These are phyloP conservation scores for Trametes hirsuta DNA, from an alignment of 1,284 basidiomycete genomes.

Conservation along the genomic window DNA sequence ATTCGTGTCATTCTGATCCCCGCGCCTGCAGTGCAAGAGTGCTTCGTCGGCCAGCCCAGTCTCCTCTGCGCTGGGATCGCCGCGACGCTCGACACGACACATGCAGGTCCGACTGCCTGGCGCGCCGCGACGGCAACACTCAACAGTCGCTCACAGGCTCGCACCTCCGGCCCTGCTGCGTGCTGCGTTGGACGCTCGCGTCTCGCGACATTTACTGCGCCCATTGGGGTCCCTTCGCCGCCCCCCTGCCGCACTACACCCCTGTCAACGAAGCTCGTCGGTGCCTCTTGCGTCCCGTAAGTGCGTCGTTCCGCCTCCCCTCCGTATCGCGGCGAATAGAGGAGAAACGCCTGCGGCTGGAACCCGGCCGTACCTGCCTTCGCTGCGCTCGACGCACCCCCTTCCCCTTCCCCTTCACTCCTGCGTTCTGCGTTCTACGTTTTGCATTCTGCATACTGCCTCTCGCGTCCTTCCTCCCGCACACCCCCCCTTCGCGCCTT, in stretches of 20 bases:
- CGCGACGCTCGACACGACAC: neutral
- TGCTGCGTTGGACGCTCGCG: neutral
- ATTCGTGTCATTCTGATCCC: neutral
- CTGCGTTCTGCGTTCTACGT: neutral
- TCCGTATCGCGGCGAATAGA: conserved; percentile 14
- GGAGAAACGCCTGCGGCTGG: neutral
- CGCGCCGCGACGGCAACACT: neutral
- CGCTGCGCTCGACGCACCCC: neutral
- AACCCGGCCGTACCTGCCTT: neutral
- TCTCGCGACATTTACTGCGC: neutral
- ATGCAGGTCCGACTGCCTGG: too few species aligned
- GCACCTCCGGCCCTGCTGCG: neutral
- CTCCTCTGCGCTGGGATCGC: neutral
- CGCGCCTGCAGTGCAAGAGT: neutral
- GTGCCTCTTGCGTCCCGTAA: neutral
- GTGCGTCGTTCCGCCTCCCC: conserved; percentile 3
- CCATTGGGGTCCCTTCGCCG: neutral
- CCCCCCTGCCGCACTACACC: neutral
- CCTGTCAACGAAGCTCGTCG: conserved; percentile 3
- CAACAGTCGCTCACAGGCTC: neutral
- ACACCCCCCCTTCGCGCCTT: neutral
- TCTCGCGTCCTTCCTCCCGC: neutral
- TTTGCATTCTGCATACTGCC: neutral
- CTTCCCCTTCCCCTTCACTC: neutral
- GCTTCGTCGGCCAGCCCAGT: neutral